Conservation (phyloP, 805 yeast species). For the Myxozyma geophila region DNA sequence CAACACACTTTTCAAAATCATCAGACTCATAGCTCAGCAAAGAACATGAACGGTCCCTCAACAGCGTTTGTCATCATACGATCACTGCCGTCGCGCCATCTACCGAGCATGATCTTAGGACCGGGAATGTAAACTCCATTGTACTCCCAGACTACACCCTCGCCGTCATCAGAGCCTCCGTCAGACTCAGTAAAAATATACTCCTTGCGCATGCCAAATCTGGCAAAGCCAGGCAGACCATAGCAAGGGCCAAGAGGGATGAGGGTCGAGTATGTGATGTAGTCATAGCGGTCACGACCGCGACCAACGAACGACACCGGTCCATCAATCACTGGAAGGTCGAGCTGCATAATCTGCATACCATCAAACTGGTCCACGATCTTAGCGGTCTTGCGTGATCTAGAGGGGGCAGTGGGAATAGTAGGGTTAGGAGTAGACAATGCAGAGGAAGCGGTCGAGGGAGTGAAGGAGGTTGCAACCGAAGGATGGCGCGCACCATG, state of each 20-base stretch:
- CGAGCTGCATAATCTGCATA: constrained; percentile 30
- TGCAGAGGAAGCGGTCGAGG: background rate
- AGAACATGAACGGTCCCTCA: constrained; percentile 35
- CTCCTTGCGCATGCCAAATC: constrained; percentile 36
- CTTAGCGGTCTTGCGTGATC: too few species aligned
- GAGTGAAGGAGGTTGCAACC: background rate
- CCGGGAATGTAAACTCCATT: constrained; percentile 36
- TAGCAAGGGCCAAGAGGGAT: constrained; percentile 27
- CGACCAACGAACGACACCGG: constrained; percentile 30
- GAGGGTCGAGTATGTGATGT: constrained; percentile 26
- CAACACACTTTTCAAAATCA: background rate
- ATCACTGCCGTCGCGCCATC: constrained; percentile 35
- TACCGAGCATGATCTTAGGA: constrained; percentile 32
- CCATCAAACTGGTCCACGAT: constrained; percentile 34
- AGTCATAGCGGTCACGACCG: constrained; percentile 31
- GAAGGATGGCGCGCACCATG: constrained; percentile 13
- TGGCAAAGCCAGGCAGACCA: constrained; percentile 35
- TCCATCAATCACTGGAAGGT: constrained; percentile 27
- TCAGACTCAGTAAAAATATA: constrained; percentile 16
- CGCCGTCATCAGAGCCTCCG: constrained; percentile 21
- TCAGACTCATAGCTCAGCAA: constrained; percentile 21
- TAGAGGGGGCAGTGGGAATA: background rate
- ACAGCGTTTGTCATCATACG: constrained; percentile 22
- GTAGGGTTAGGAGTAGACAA: too few species aligned
- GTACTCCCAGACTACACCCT: constrained; percentile 34